These are phyloP conservation scores for Yarrowia sp. DNA, from an alignment of 805 yeast species.

Conservation along the genomic window DNA sequence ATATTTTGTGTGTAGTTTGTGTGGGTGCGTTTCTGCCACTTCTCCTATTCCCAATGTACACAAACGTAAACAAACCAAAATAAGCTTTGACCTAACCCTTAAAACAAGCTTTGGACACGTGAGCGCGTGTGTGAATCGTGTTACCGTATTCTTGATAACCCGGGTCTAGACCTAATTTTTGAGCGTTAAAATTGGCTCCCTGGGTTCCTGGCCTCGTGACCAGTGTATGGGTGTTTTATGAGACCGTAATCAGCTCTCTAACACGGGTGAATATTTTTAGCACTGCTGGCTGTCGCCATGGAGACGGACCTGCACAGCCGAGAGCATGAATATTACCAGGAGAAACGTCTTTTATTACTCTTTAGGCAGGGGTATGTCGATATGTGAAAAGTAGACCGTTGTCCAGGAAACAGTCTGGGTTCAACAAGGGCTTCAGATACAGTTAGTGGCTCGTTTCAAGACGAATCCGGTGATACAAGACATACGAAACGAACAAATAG, in stretches of 20 bases:
- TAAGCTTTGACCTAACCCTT: neutral
- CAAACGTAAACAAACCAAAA: conserved; percentile 10
- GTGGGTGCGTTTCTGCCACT: conserved; percentile 11
- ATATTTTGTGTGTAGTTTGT: conserved; percentile 17
- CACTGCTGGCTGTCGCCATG: neutral
- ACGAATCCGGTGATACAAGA: neutral
- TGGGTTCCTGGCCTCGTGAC: neutral
- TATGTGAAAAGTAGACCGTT: neutral
- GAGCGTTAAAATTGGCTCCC: neutral
- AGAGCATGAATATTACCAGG: neutral
- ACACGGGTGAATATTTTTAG: neutral
- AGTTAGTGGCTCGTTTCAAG: neutral
- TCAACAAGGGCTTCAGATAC: no score
- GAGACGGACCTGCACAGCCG: conserved; percentile 8
- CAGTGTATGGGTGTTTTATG: no score
- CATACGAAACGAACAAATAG: no score
- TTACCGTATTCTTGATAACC: neutral
- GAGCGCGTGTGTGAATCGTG: conserved; percentile 20
- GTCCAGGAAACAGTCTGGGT: neutral
- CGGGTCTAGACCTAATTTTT: neutral
- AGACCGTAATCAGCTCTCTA: no score
- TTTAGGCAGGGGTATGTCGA: conserved; percentile 2
- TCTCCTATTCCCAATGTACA: conserved; percentile 25
- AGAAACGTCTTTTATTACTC: neutral
- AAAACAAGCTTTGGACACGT: conserved; percentile 4